Base-by-base conservation (phyloP, 1,284 basidiomycete species). In the Pyrrhoderma lamaoense region DNA sequence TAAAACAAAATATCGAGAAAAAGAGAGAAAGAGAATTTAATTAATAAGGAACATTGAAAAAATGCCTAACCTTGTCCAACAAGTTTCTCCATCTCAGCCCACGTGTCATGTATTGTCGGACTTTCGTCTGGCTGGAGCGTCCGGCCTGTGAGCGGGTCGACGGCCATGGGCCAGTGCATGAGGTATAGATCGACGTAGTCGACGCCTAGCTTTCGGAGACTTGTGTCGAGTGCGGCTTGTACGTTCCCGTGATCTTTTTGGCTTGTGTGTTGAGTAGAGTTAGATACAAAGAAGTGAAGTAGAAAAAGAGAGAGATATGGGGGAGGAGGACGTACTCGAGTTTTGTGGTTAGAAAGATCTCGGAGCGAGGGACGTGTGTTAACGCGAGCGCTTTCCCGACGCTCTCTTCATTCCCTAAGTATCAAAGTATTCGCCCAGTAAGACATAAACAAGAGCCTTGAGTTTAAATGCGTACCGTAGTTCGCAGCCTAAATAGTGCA, bases 311-410 rank as follows among this genome's bases (percentile, higher is more conserved):
- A 37, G 16, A 16, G 35, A 11, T 11, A 37, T 16, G 16, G 11
- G 11, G 35, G 16, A 37, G 35, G 16, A 16, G 16, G 35, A 75
- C 68, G 69, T 89, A 87, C 66, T 82, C 77, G 53, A 90, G 76
- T 64, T 90, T 89, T 48, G 82, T 86, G 51, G 85, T 89, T 49
- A 89, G 66, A 72, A 87, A 90, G 64, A 90, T 73, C 39, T 77
- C 68, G 47, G 73, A 71, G 53, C 88, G 76, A 11, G 77, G 71
- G 16, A 89, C 76, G 22, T 81, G 82, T 18, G 80, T 83, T 21
- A 69, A 75, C 64, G 79, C 80, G 71, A 93, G 84, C 39, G 89
- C 91, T 57, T 81, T 62, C 14, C 89, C 91, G 52, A 93, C 91
- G 61, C 82, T 79, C 21, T 65, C 65, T 65, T 86, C 82, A 59